Evolutionary conservation across 306 rosid species (phyloP).

Genomic region (Begonia fuchsioides): DNA sequence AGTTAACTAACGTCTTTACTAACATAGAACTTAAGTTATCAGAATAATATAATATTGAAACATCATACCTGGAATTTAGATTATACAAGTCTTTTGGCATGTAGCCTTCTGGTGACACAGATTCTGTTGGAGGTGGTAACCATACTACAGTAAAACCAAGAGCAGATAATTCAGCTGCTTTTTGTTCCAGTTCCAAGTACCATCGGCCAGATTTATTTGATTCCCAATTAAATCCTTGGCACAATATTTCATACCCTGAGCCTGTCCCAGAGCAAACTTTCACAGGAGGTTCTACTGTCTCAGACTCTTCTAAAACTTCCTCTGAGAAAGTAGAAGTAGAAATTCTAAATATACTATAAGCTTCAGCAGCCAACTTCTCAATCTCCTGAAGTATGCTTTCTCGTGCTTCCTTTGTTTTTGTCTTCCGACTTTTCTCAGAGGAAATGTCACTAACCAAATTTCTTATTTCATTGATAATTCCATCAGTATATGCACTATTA

Average conservation of each 20-base stretch:
- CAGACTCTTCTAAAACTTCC: constrained; percentile 30
- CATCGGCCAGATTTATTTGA: constrained; percentile 86
- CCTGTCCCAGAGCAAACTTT: constrained; percentile 55
- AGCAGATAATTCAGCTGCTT: constrained; percentile 48
- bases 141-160: constrained; percentile 82
- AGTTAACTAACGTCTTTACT: background rate
- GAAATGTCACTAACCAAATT: constrained; percentile 62
- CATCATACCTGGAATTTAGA: constrained; percentile 67
- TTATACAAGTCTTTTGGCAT: constrained; percentile 89
- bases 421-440: constrained; percentile 35
- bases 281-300: constrained; percentile 9
- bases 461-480: constrained; percentile 63
- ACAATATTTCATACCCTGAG: constrained; percentile 73
- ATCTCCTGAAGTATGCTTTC: constrained; percentile 82
- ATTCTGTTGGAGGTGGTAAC: constrained; percentile 98
- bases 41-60: background rate
- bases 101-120: constrained; percentile 93
- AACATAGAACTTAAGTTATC: background rate
- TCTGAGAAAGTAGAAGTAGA: constrained; percentile 41
- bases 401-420: constrained; percentile 63
- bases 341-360: constrained; percentile 75
- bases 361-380: constrained; percentile 89
- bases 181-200: constrained; percentile 71
- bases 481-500: constrained; percentile 34
- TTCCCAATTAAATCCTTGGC: constrained; percentile 99